Base-by-base conservation (phyloP, 192 early-diverging fungal genomes). In the Podila clonocystis region DNA sequence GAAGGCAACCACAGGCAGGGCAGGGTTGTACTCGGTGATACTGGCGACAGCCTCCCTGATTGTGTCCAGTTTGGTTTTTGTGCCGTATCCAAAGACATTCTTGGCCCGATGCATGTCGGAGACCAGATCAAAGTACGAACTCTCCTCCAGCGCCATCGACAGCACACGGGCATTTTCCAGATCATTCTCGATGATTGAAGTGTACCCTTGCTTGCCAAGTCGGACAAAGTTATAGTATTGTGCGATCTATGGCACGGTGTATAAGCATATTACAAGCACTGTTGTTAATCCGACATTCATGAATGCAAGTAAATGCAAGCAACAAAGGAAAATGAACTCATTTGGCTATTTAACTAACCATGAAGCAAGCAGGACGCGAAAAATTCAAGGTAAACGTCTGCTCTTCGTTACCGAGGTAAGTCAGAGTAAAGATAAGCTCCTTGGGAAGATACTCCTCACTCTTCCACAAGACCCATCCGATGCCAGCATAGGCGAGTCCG, bases 181-280 rank as follows among this genome's bases (percentile, higher is more conserved):
- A 38, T 90, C 82, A 20, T 84, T 87, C 62, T 72, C 84, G 88
- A 94, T 93, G 55, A 96, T 91, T 64, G 89, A 86, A 34, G 80
- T 70, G 82, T 89, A 95, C 1, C 95, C 95, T 24, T 76, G 64
- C 29, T 84, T 82, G 0, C 93, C 95, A 31, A 91, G 87, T 50
- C 94, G 88, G 57, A 95, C 86, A 28, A 96, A 88, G 62, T 89
- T 88, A 83, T 95, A 96, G 80, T 96, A 96, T 80, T 95, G 94
- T n/a, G 87, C 93, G 50, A 96, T 89, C 67, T 70, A 63, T 6
- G 30, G 30, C 2, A 38, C 36, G 5, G 9, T 38, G 36, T 38
- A 38, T 8, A 8, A 38, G 36, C 36, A 38, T 38, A 38, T 8
- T 8, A 3, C 36, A 38, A 38, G 36, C 36, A 38, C 7, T 38